Conservation (phyloP, 2,329 filamentous ascomycete species). For the Penicillium sp. region DNA sequence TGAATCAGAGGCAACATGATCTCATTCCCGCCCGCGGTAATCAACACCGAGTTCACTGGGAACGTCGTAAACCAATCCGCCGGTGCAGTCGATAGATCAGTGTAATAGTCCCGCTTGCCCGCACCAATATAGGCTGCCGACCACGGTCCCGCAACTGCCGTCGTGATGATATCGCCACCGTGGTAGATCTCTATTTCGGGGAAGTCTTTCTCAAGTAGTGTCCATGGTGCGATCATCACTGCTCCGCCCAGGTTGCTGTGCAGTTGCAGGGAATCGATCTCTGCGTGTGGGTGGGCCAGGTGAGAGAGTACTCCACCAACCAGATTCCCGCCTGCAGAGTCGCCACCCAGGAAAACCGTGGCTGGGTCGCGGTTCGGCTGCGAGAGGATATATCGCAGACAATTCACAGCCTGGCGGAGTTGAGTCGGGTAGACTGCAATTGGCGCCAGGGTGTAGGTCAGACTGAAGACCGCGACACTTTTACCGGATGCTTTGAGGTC, state of each 20-base stretch:
- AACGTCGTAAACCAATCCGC: constrained; percentile 54
- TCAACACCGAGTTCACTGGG: constrained; percentile 48
- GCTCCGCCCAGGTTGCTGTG: constrained; percentile 47
- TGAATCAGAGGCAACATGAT: constrained; percentile 56
- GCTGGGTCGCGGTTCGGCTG: constrained; percentile 33
- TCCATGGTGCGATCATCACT: constrained; percentile 59
- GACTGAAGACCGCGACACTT: constrained; percentile 49
- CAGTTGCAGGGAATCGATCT: constrained; percentile 45
- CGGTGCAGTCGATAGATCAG: constrained; percentile 49
- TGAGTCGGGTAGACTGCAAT: constrained; percentile 44
- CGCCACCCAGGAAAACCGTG: constrained; percentile 42
- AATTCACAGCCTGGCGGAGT: constrained; percentile 40
- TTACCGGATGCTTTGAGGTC: constrained; percentile 43
- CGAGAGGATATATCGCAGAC: constrained; percentile 38
- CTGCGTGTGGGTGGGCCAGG: constrained; percentile 54
- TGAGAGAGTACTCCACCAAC: constrained; percentile 40
- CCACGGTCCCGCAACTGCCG: constrained; percentile 45
- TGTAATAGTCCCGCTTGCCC: constrained; percentile 49
- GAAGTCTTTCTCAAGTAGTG: constrained; percentile 48
- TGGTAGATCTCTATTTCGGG: constrained; percentile 45
- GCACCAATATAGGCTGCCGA: constrained; percentile 46
- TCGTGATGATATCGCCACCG: constrained; percentile 51
- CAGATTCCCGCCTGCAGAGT: constrained; percentile 45
- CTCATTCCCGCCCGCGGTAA: constrained; percentile 56
- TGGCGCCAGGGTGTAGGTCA: constrained; percentile 59